A percentile compares a stretch with the other conserved stretches of the same genome.
These are phyloP conservation scores for Trametes cingulata DNA, from an alignment of 768 basidiomycete species.

Conservation along the genomic window DNA sequence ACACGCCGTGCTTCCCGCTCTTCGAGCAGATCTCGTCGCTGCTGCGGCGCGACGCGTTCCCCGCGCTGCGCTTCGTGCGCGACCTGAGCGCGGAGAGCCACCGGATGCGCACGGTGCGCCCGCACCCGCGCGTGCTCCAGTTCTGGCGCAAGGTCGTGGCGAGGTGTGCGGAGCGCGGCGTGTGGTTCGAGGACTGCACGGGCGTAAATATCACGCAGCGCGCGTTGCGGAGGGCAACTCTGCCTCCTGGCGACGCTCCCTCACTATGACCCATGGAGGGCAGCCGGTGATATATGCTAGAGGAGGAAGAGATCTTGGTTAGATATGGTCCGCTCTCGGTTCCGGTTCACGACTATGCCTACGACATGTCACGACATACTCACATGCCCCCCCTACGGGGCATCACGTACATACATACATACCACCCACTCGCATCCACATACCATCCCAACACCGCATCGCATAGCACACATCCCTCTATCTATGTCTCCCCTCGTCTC, in stretches of 20 bases:
- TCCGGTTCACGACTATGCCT: background rate
- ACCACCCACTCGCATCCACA: background rate
- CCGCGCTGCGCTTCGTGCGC: slow-evolving; percentile 56
- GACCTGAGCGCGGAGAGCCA: slow-evolving; percentile 67
- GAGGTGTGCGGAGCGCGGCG: slow-evolving; percentile 52
- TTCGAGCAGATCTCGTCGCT: slow-evolving; percentile 65
- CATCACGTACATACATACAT: background rate
- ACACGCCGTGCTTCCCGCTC: slow-evolving; percentile 63
- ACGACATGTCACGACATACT: slow-evolving; percentile 5
- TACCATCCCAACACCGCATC: background rate
- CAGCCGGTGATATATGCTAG: too few relatives aligned
- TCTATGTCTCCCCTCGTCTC: background rate
- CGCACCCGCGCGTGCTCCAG: slow-evolving; percentile 38
- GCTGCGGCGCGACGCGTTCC: slow-evolving; percentile 60
- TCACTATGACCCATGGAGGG: too few relatives aligned
- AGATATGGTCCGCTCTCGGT: background rate
- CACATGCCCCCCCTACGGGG: background rate
- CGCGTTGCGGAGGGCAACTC: slow-evolving; percentile 39
- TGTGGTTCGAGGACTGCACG: slow-evolving; percentile 65
- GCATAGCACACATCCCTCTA: background rate
- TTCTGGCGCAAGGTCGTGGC: slow-evolving; percentile 44
- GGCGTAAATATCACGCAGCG: slow-evolving; percentile 59
- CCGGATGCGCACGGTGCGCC: slow-evolving; percentile 45
- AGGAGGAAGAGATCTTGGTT: background rate
- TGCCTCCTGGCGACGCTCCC: background rate